These are phyloP conservation scores for Camelina laxa DNA, from an alignment of 345 rosid species.

Conservation along the genomic window DNA sequence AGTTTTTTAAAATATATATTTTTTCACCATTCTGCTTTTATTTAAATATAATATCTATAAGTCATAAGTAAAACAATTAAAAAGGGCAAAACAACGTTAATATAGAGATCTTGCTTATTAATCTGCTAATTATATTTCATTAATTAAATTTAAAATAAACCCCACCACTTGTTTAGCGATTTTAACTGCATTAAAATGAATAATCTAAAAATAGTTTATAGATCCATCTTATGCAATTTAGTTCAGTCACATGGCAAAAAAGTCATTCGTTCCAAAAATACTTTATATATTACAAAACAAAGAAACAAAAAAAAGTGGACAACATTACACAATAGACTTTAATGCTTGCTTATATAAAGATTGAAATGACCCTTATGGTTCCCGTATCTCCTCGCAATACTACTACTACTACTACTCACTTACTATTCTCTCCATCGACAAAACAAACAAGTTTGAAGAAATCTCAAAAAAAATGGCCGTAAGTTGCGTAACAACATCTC, in stretches of 20 bases:
- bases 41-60: neutral
- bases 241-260: conserved; percentile 4
- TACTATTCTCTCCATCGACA: conserved; percentile 9
- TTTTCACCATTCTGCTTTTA: neutral
- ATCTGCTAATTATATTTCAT: neutral
- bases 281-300: neutral
- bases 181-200: neutral
- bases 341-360: conserved; percentile 37
- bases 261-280: neutral
- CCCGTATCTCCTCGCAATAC: conserved; percentile 29
- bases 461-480: conserved; percentile 50
- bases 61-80: neutral
- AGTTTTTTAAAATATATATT: neutral
- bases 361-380: conserved; percentile 13
- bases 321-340: conserved; percentile 14
- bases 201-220: neutral
- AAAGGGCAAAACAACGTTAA: neutral
- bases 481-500: conserved; percentile 45
- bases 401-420: conserved; percentile 11
- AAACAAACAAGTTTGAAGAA: conserved; percentile 38
- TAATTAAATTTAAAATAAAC: neutral
- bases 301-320: conserved; percentile 3
- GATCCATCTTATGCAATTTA: neutral
- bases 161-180: conserved; percentile 9
- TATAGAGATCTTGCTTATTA: neutral